Evolutionary conservation across 208 protist genomes (phyloP), one percentile per base, ranked within the genome.

Genomic region (Trypanosoma cruzi): DNA sequence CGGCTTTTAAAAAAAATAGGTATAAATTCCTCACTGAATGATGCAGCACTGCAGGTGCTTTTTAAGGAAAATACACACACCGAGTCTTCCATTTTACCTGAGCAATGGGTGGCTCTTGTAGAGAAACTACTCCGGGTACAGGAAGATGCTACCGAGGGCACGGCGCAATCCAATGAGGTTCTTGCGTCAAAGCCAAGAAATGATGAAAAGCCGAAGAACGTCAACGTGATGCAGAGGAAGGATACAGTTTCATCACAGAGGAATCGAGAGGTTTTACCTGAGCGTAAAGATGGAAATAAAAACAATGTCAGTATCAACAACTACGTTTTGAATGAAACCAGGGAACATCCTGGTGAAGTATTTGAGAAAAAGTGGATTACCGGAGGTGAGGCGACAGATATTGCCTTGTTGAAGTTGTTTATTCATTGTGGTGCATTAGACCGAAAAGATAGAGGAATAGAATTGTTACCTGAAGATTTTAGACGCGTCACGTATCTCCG

Each of bases 361-460:
- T 36, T 22, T 7, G 26, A 34, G 4, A 31, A 53, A 40, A 46
- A 16, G 20, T 74, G 46, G 46, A n/a, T 68, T 62, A 74, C 58
- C 36, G 68, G 60, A 46, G 55, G 22, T 55, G 52, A 74, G 44
- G 37, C 34, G 4, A 34, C 16, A 11, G 52, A 74, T 31, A 20
- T 31, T 18, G 53, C 49, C n/a, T n/a, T 74, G n/a, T n/a, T 61
- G 29, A 67, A 49, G 22, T 40, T 74, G n/a, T 74, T 74, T 68
- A 67, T 74, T 66, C 37, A 60, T 29, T 74, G 68, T 42, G 68
- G 68, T n/a, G 68, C 60, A 44, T 53, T 52, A 24, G 16, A 52
- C 6, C 32, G 40, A 29, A 36, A 32, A 34, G 68, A 60, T 28
- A 49, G 24, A n/a, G 60, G 60, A 48, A 52, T 74, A 16, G 10